Evolutionary conservation across 495 filamentous ascomycete species (phyloP), one percentile per base, ranked within the genome.

Genomic region (Friedmanniomyces simplex): DNA sequence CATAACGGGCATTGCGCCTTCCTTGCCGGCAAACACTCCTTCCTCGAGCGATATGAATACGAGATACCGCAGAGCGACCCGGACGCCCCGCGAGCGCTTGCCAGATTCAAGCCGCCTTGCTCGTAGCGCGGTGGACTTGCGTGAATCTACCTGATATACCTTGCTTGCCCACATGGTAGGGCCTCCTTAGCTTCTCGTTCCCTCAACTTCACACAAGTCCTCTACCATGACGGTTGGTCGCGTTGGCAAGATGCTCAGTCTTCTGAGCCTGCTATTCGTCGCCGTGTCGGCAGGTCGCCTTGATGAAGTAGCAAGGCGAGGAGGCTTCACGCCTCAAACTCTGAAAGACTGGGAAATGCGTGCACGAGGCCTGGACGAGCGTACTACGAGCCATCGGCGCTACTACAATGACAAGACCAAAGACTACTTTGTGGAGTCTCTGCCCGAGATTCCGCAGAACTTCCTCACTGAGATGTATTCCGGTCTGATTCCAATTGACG

Each of bases 401-500:
- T 43, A 43, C 39, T 43, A 43, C 39, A 43, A 43, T 20, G 39
- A 43, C 39, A 7, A 49, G 25, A 51, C 26, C 11, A 34, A 26
- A 36, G 49, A 28, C n/a, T 51, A 30, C 26, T 51, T 51, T 7
- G 52, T 54, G 8, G 36, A 54, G 34, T 18, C 28, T 34, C 50
- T 66, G n/a, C 60, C 61, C 11, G 60, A 63, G 32, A 51, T 66
- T 5, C 56, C 55, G 7, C 53, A 63, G 26, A 55, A 55, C 46
- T 46, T 43, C 39, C 13, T 43, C 14, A 43, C 39, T 20, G 65
- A 67, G 55, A 49, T 68, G 52, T 68, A 68, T 47, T 62, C 55
- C 16, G 66, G 66, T 7, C 30, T 61, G 3, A 64, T 68, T 1
- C 66, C 62, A 14, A 67, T 68, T 25, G 47, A 67, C 39, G 49